Evolutionary conservation across 768 basidiomycete genomes (phyloP), one percentile per base, ranked within the genome.

Genomic region (Saitozyma podzolica): DNA sequence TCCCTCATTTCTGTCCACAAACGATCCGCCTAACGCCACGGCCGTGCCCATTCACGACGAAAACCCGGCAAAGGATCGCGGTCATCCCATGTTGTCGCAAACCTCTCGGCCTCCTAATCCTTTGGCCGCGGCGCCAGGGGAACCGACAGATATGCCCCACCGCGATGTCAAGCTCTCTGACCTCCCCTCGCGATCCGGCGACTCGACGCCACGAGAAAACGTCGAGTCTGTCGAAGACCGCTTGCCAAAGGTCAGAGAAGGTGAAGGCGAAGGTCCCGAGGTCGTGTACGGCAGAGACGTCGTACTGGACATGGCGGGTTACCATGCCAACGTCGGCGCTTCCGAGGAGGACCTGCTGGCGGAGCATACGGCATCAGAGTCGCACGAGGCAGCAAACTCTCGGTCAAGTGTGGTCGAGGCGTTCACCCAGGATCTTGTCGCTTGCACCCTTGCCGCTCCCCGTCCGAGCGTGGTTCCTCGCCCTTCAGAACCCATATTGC

Each of bases 221-320:
- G 40, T 10, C 10, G 17, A 39, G 4, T 86, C 87, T 65, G 29
- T 47, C 13, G 45, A 47, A 3, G 85, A 85, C 41, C 82, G 83
- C 5, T 77, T 89, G 37, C 82, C 83, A 0, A 80, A 81, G 50
- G 74, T 82, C 4, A 71, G 83, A 14, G 75, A 74, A 56, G 79
- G 81, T 48, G 79, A 83, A 49, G 81, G 82, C 16, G 81, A 84
- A 60, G 80, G 82, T 59, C 85, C 87, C 29, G 83, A 83, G 14
- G 83, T 90, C 1, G 82, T 86, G 53, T 90, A 91, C 67, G 85
- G 85, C 40, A 81, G 84, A 50, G 90, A 88, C 66, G 83, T 93
- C 53, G 88, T 90, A 14, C 82, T 94, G 40, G 92, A 96, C 69
- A 85, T 86, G 72, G 86, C 87, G 56, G 92, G 92, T 0, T 95